Conservation (phyloP, 345 rosid species). For the Gossypium turneri region DNA sequence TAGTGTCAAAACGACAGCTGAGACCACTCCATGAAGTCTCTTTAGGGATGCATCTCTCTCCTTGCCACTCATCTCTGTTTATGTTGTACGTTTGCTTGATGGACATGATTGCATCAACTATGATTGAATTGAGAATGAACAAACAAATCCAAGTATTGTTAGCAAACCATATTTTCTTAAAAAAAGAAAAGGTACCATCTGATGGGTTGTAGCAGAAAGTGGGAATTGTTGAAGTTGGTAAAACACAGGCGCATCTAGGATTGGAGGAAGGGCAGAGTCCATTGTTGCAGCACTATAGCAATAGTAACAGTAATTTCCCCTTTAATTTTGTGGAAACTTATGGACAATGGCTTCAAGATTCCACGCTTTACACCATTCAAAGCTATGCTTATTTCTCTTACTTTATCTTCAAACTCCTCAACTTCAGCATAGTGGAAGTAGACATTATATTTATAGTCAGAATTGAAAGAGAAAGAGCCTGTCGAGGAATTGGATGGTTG, state of each 20-base stretch:
- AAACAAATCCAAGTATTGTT: no score
- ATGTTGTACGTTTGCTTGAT: slow-evolving; percentile 16
- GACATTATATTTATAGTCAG: neutral
- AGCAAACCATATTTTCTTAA: neutral
- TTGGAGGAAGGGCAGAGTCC: slow-evolving; percentile 18
- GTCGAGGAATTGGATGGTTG: neutral
- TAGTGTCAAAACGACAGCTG: slow-evolving; percentile 9
- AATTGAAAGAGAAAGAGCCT: neutral
- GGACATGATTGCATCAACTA: slow-evolving; percentile 20
- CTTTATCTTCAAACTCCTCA: neutral
- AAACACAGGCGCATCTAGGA: slow-evolving; percentile 26
- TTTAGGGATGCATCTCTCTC: slow-evolving; percentile 30
- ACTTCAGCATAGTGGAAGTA: slow-evolving; percentile 28
- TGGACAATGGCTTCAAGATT: slow-evolving; percentile 18
- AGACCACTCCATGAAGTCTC: slow-evolving; percentile 23
- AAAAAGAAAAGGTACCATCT: slow-evolving; percentile 15
- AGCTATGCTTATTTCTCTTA: slow-evolving; percentile 14
- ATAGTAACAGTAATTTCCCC: neutral
- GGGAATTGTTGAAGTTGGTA: neutral
- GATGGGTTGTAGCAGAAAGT: slow-evolving; percentile 17
- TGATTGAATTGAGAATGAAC: no score
- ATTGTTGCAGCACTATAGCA: neutral
- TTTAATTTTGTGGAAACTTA: neutral
- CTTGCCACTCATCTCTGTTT: slow-evolving; percentile 24
- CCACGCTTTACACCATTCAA: neutral